Conservation (phyloP, 2,329 filamentous ascomycete species). For the Trichothecium sympodiale region DNA sequence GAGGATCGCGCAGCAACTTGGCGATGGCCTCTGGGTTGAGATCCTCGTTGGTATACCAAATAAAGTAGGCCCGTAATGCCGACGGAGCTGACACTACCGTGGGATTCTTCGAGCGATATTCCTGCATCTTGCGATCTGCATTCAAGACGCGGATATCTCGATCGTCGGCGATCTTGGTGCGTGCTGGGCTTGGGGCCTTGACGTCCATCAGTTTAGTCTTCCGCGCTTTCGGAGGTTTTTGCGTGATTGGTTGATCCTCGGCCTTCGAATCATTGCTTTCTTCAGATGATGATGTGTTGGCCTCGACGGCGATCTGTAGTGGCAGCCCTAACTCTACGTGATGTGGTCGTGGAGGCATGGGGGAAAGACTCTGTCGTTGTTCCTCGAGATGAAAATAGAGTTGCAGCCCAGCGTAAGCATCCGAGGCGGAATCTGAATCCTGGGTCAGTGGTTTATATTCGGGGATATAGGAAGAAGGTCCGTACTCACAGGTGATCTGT, state of each 20-base stretch:
- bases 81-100: conserved; percentile 14
- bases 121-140: conserved; percentile 26
- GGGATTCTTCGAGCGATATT: conserved; percentile 22
- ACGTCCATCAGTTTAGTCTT: no score
- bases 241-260: neutral
- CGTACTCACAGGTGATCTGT: conserved; percentile 58
- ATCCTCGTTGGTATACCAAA: conserved; percentile 47
- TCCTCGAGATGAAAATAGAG: conserved; percentile 63
- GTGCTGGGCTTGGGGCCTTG: neutral
- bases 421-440: conserved; percentile 74
- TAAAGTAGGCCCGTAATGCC: conserved; percentile 45
- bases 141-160: conserved; percentile 29
- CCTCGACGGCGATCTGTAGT: conserved; percentile 39
- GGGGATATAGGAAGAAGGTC: no score
- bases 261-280: neutral
- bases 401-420: conserved; percentile 70
- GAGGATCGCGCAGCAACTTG: conserved; percentile 45
- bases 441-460: no score
- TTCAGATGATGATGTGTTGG: conserved; percentile 10
- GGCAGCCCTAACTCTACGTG: conserved; percentile 56
- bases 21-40: conserved; percentile 40
- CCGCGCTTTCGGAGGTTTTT: conserved; percentile 1
- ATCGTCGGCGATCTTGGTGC: conserved; percentile 8
- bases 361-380: conserved; percentile 53
- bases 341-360: conserved; percentile 59